phyloP scores from a whole-genome alignment of 768 basidiomycete genomes.

The Amylocystis lapponica region DNA sequence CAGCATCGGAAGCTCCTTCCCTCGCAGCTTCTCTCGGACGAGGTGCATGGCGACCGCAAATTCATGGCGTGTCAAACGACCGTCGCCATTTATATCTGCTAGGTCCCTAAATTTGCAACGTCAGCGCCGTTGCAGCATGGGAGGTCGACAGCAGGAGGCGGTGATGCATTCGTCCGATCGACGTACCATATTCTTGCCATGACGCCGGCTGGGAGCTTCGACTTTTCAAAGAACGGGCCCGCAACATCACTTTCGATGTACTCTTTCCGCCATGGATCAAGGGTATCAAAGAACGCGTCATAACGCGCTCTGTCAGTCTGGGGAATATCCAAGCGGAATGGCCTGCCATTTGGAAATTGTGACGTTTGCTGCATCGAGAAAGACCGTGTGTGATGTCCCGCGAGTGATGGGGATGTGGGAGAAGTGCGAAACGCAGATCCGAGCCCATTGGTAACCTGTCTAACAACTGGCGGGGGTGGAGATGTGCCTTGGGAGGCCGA shows the following conservation, averaged over 20 bases:
- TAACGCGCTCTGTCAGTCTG: constrained; percentile 67
- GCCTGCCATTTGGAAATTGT: too few species aligned
- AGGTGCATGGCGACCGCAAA: constrained; percentile 95
- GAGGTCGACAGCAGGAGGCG: background rate
- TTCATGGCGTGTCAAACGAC: constrained; percentile 78
- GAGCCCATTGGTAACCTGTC: too few species aligned
- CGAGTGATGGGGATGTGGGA: too few species aligned
- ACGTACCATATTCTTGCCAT: constrained; percentile 87
- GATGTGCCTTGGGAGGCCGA: too few species aligned
- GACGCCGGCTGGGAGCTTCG: constrained; percentile 68
- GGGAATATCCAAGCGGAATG: too few species aligned
- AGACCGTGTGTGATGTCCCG: too few species aligned
- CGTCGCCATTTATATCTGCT: constrained; percentile 81
- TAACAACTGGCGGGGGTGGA: too few species aligned
- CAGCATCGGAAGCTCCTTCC: constrained; percentile 61
- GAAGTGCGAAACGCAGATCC: too few species aligned
- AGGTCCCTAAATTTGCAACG: constrained; percentile 71
- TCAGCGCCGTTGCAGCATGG: background rate
- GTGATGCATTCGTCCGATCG: background rate
- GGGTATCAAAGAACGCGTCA: constrained; percentile 75
- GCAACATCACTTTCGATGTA: constrained; percentile 88
- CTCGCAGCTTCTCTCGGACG: constrained; percentile 77
- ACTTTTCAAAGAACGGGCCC: constrained; percentile 90
- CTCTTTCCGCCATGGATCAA: constrained; percentile 72
- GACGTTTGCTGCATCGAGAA: too few species aligned